These are phyloP conservation scores for Cystobasidium onofrii DNA, from an alignment of 768 basidiomycete species.

Conservation along the genomic window DNA sequence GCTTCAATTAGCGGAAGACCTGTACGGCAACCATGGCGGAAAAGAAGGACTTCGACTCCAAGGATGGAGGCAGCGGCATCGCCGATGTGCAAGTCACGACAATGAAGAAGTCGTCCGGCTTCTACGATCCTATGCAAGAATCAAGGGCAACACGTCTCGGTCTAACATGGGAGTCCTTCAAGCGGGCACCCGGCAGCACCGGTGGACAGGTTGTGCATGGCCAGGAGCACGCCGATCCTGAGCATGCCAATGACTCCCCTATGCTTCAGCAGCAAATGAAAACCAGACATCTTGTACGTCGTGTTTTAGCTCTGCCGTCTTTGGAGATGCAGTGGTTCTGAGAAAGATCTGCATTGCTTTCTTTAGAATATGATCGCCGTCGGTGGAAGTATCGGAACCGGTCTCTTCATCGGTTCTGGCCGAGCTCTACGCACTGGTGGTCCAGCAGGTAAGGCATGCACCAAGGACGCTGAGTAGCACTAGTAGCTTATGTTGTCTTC, in stretches of 20 bases:
- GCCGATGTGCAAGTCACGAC: conserved; percentile 45
- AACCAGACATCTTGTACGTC: conserved; percentile 16
- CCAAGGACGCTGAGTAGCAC: not conserved
- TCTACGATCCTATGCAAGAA: conserved; percentile 46
- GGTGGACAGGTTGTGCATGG: conserved; percentile 37
- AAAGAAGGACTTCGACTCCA: not conserved
- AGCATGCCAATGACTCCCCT: conserved; percentile 23
- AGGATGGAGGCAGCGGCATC: conserved; percentile 36
- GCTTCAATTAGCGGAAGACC: no score
- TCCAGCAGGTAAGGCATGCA: conserved; percentile 15
- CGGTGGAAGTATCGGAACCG: conserved; percentile 45
- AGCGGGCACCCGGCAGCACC: conserved; percentile 46
- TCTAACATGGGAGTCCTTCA: conserved; percentile 46
- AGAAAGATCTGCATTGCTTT: not conserved
- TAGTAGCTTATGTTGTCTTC: not conserved
- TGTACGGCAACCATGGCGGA: not conserved
- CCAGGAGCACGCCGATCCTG: not conserved
- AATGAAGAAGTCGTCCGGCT: conserved; percentile 44
- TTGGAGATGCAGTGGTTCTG: not conserved
- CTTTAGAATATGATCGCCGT: conserved; percentile 39
- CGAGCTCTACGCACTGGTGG: conserved; percentile 29
- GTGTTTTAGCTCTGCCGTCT: not conserved
- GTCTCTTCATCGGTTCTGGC: conserved; percentile 35
- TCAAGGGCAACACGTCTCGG: conserved; percentile 42
- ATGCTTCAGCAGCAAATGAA: conserved; percentile 33